Evolutionary conservation across 768 basidiomycete species (phyloP).

Genomic region (Phaffia australis): DNA sequence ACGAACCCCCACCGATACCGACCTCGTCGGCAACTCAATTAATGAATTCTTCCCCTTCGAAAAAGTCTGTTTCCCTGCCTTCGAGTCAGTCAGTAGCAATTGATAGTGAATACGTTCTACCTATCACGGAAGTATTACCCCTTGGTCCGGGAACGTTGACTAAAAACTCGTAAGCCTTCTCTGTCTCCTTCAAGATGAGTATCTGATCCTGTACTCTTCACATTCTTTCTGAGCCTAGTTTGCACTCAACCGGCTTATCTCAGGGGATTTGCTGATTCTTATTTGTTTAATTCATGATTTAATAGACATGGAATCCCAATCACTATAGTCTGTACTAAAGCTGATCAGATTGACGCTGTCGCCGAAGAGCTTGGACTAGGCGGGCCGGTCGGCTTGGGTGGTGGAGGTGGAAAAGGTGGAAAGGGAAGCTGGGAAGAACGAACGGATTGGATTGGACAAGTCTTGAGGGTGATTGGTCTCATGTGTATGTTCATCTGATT

Average conservation of each 20-base stretch:
- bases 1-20: slow-evolving; percentile 53
- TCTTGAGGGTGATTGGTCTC: slow-evolving; percentile 80
- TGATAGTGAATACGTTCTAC: background rate
- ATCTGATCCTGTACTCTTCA: background rate
- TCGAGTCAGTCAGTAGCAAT: background rate
- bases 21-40: slow-evolving; percentile 36
- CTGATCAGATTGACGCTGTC: slow-evolving; percentile 75
- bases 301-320: slow-evolving; percentile 58
- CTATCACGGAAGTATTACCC: slow-evolving; percentile 48
- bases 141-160: slow-evolving; percentile 75
- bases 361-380: slow-evolving; percentile 71
- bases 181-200: background rate
- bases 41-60: slow-evolving; percentile 43
- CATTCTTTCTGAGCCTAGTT: background rate
- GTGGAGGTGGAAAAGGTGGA: slow-evolving; percentile 30
- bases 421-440: slow-evolving; percentile 59
- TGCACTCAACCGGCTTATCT: background rate
- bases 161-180: slow-evolving; percentile 50
- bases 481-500: slow-evolving; percentile 55
- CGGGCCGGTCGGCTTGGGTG: slow-evolving; percentile 37
- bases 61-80: slow-evolving; percentile 22
- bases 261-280: too few relatives aligned
- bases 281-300: too few relatives aligned
- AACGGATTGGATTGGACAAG: slow-evolving; percentile 89
- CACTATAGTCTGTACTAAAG: slow-evolving; percentile 80